Evolutionary conservation across 495 filamentous ascomycete genomes (phyloP), one percentile per base, ranked within the genome.

Genomic region (Annulohypoxylon moriforme): DNA sequence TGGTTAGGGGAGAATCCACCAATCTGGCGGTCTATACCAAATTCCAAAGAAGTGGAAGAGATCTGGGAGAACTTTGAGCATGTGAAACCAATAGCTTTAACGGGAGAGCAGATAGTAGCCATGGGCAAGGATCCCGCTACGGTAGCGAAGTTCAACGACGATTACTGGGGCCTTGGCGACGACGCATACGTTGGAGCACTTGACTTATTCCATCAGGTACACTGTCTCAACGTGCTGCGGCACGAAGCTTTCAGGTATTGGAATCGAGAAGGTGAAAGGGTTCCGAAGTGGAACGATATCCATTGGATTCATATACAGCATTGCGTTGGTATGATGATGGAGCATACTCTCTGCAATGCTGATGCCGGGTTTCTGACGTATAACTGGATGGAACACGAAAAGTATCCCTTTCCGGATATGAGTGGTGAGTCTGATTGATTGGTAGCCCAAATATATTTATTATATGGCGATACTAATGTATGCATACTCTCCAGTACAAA

Each of bases 41-140:
- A 59, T 46, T 69, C 52, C 1, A 24, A 64, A 9, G 60, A 69
- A 24, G 31, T 40, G 1, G 63, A 64, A 16, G 52, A 52, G 27
- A 53, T 60, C 10, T 69, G 67, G 52, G 42, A 34, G 0, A 46
- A 53, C 24, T 64, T 64, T 16, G 67, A 69, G 7, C 53, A 69
- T 25, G 53, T 69, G 7, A 64, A 38, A 38, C 67, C 49, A 9
- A 69, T 69, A 0, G 60, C 60, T 44, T 18, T 80, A 11, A 72
- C 73, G 1, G 49, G 31, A 25, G 71, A 79, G 33, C 69, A 81
- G 49, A 62, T 78, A 20, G 7, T 69, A 10, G 63, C 62, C 27
- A 68, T 80, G 33, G 79, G 78, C 16, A 81, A 80, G 27, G 75
- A 80, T 46, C 77, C 77, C 7, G 74, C 61, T 31, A 77, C 71